Percentiles rank a stretch among this genome's conserved stretches.
Evolutionary conservation across 2,329 filamentous ascomycete genomes (phyloP).

Genomic region (Ophiostoma novo-ulmi): DNA sequence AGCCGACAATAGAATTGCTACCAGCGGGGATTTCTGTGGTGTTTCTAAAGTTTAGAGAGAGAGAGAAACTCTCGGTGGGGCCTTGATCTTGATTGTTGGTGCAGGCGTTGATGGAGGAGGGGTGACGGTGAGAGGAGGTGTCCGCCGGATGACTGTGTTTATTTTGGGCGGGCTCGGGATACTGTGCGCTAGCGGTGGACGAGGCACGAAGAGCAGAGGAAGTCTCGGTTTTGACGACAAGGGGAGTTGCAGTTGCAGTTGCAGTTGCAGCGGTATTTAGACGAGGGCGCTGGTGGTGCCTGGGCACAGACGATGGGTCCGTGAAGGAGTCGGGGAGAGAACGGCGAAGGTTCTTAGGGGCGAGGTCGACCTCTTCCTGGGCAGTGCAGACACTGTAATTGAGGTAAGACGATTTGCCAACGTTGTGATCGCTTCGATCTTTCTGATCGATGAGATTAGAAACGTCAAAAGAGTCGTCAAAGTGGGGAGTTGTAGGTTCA

Average conservation of each 20-base stretch:
- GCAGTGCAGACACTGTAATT: slow-evolving; percentile 17
- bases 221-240: neutral
- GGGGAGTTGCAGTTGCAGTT: neutral
- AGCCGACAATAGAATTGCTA: neutral
- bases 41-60: neutral
- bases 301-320: slow-evolving; percentile 15
- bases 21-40: neutral
- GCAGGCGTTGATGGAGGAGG: neutral
- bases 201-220: neutral
- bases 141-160: neutral
- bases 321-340: slow-evolving; percentile 8
- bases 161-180: neutral
- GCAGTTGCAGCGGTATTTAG: slow-evolving; percentile 2
- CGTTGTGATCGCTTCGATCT: slow-evolving; percentile 25
- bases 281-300: slow-evolving; percentile 9
- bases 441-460: slow-evolving; percentile 33
- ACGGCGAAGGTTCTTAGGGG: slow-evolving; percentile 7
- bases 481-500: slow-evolving; percentile 37
- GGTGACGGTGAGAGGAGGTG: neutral
- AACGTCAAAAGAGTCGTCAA: slow-evolving; percentile 16
- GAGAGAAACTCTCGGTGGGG: neutral
- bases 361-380: neutral
- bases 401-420: slow-evolving; percentile 32
- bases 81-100: slow-evolving; percentile 2
- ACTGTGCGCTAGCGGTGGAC: neutral